Evolutionary conservation across 768 basidiomycete genomes (phyloP), one percentile per base, ranked within the genome.

Genomic region (Chlorophyllum brunneum): DNA sequence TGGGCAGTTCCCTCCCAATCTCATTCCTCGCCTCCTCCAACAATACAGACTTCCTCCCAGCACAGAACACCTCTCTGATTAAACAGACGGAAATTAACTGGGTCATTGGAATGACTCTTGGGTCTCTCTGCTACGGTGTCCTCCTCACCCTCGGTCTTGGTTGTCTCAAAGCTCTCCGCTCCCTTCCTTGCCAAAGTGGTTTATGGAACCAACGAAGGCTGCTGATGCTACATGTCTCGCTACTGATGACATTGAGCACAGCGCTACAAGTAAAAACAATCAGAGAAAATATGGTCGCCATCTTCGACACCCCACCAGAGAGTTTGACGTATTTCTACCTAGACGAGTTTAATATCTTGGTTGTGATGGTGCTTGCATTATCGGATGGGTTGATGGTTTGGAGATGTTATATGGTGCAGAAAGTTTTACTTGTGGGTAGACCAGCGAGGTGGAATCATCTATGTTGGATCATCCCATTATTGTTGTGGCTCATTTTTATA

Each of bases 321-420:
- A 8, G 5, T 3, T 31, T 50, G 2, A 50, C 48, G 1, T 40
- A 50, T 31, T 41, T 50, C 16, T 40, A 41, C 10, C 16, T 50
- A 20, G 26, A 31, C 4, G 6, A 8, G 8, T 33, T 22, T 3
- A 50, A 50, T 40, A 22, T 50, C 37, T 2, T 41, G 18, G 20
- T 23, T 4, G 24, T 50, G 3, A 2, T 40, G 4, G 20, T 41
- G 0, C 13, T 20, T 16, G 38, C 29, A 6, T 31, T 50, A 18
- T 40, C 48, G 8, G 48, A 50, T 30, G 48, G 48, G 20, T 18
- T 50, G 10, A 23, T 50, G 37, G 48, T 50, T 8, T 50, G 48
- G 48, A 39, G 48, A 9, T 50, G 48, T n/a, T 50, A 50, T 24
- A 50, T 50, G 48, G 48, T 50, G 5, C 48, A 50, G 27, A 29